Evolutionary conservation across 2,329 filamentous ascomycete genomes (phyloP), one percentile per base, ranked within the genome.

Genomic region (Emmonsia crescens): DNA sequence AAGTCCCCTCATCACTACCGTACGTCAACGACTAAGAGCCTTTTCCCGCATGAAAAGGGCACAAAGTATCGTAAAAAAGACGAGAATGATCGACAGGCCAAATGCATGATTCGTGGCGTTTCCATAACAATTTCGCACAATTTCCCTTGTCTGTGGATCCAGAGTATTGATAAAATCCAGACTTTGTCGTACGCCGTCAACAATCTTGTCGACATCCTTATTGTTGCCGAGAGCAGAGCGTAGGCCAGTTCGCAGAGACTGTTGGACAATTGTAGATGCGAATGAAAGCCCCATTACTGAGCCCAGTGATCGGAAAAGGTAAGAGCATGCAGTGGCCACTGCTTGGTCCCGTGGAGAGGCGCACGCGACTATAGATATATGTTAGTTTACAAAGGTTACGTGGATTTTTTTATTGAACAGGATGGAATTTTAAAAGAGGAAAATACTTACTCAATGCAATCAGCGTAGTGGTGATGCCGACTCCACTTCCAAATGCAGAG

Each of bases 221-320:
- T 83, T 83, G 59, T 79, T 79, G 4, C 78, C 75, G 55, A 91
- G 75, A 2, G 79, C 77, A 1, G 72, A 68, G 1, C 78, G 76
- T 3, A 93, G 77, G 55, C 82, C 77, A 1, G 75, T 76, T 19
- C 87, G 79, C 24, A 93, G 77, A 2, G 80, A 79, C 69, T 88
- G 84, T 70, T 93, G 90, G 54, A 91, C 82, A 8, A 89, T 80
- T 1, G 88, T 89, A 1, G 88, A 85, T 58, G 83, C 83, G 62
- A 89, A 76, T n/a, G 86, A 87, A 61, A 91, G 79, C 12, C 89
- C 83, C 46, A 85, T 80, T 10, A 85, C 83, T 19, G 80, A 82
- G 12, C 84, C 89, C 0, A 92, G 78, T 1, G 86, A 87, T 46
- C 89, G 85, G 78, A 93, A 93, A 29, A 93, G 83, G 74, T 93